Evolutionary conservation across 345 rosid genomes (phyloP), one percentile per base, ranked within the genome.

Genomic region (Hevea brasiliensis): DNA sequence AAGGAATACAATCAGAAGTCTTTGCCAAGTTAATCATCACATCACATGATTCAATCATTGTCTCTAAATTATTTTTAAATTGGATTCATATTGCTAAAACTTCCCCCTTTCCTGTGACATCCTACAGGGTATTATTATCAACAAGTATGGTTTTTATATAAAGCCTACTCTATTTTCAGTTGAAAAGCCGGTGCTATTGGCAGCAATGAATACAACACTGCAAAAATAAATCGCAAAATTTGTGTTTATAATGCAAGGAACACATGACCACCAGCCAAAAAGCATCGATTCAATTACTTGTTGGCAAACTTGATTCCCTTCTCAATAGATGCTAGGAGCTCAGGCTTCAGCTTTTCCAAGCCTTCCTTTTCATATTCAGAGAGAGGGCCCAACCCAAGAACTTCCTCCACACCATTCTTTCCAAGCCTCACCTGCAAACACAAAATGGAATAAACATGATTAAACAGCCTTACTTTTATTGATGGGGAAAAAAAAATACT

Each of bases 391-490:
- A 92, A 72, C n/a, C 87, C 94, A 14, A 88, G 61, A 37, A 92
- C 86, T 84, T 90, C 94, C 67, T 89, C 94, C 61, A 88, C 94
- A 2, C 96, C 93, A 15, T 87, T 85, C 93, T 87, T 90, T 48
- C 96, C 98, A 1, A 90, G 83, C 79, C 85, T 86, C 74, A 92
- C 94, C 96, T 90, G 91, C 77, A 70, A 65, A 14, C 48, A 8
- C 48, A 45, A 32, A 1, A 37, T 3, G 2, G 9, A 41, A 12
- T 0, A 35, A 3, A 23, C 6, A 45, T 24, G 55, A 7, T 65
- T 65, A 23, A 1, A 50, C 13, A 3, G 18, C 3, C 4, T 32
- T 32, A 32, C 37, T 32, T 32, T 32, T 32, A 32, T 32, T 32
- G 37, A 32, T 32, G 37, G 37, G 37, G 37, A 32, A 32, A 32